A percentile compares a stretch with the other conserved stretches of the same genome.
Evolutionary conservation across 768 basidiomycete genomes (phyloP).

Genomic region (Suillus luteus): DNA sequence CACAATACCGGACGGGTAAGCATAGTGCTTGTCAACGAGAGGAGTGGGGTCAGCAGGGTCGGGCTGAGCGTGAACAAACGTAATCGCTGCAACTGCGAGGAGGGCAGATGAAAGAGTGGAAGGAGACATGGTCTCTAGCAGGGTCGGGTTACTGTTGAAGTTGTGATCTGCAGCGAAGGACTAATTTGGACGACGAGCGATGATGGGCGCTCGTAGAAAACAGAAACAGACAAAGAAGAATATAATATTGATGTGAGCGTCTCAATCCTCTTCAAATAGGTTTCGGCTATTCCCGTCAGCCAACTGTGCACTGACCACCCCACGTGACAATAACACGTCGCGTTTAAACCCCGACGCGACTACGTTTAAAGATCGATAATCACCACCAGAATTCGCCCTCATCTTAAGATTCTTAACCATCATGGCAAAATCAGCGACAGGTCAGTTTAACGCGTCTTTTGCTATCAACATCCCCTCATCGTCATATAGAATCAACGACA

Average conservation of each 20-base stretch:
- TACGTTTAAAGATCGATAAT: conserved; percentile 12
- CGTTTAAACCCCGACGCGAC: conserved; percentile 29
- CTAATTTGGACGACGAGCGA: conserved; percentile 7
- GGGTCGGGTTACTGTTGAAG: conserved; percentile 9
- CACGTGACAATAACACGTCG: conserved; percentile 28
- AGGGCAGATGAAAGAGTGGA: conserved; percentile 46
- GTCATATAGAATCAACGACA: conserved; percentile 47
- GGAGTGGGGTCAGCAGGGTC: conserved; percentile 47
- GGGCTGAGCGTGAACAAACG: conserved; percentile 34
- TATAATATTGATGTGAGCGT: not conserved
- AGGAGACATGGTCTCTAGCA: conserved; percentile 37
- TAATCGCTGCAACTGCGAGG: conserved; percentile 37
- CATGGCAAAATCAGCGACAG: conserved; percentile 57
- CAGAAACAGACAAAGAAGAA: no score
- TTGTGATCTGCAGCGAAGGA: not conserved
- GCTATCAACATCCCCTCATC: conserved; percentile 9
- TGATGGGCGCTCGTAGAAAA: not conserved
- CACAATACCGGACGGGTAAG: conserved; percentile 48
- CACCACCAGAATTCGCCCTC: conserved; percentile 12
- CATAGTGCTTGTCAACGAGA: conserved; percentile 47
- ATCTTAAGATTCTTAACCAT: conserved; percentile 10
- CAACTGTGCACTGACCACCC: conserved; percentile 22
- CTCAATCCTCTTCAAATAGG: conserved; percentile 21
- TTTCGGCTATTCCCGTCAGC: conserved; percentile 19
- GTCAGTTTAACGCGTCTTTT: conserved; percentile 29